A percentile compares a stretch with the other conserved stretches of the same genome.
Conservation (phyloP, 345 rosid genomes). For the Camelina sativa region DNA sequence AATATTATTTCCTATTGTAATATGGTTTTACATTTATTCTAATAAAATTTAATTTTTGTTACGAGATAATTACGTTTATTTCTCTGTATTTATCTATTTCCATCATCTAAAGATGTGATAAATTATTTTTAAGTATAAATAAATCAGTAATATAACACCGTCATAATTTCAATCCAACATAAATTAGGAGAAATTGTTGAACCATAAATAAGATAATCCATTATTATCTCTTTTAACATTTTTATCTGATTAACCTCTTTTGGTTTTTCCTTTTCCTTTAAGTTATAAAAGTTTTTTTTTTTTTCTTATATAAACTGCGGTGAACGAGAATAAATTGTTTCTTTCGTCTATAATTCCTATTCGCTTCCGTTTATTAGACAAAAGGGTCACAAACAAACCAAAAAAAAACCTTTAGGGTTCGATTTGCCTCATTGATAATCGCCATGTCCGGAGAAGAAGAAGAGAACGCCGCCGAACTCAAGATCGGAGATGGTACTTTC, state of each 20-base stretch:
- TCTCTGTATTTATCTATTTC: too few relatives aligned
- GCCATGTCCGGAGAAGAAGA: conserved; percentile 95
- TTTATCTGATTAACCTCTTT: background rate
- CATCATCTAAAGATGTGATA: too few relatives aligned
- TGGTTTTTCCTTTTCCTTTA: background rate
- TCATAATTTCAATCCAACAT: too few relatives aligned
- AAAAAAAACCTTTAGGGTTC: conserved; percentile 2
- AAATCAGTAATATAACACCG: too few relatives aligned
- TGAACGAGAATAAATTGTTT: background rate
- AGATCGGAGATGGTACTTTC: conserved; percentile 85
- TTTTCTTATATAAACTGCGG: background rate
- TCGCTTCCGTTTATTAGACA: background rate
- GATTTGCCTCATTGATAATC: conserved; percentile 7
- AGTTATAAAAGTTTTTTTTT: background rate
- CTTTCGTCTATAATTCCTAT: background rate
- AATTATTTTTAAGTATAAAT: too few relatives aligned
- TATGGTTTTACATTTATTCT: too few relatives aligned
- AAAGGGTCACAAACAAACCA: background rate
- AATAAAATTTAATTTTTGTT: too few relatives aligned
- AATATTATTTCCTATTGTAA: too few relatives aligned
- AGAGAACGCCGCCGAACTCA: conserved; percentile 98
- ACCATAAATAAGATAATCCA: too few relatives aligned
- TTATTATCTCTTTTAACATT: too few relatives aligned
- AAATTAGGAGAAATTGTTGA: too few relatives aligned
- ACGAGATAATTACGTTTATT: too few relatives aligned